Base-by-base conservation (phyloP, 495 filamentous ascomycete species). In the Copromyces sp. region DNA sequence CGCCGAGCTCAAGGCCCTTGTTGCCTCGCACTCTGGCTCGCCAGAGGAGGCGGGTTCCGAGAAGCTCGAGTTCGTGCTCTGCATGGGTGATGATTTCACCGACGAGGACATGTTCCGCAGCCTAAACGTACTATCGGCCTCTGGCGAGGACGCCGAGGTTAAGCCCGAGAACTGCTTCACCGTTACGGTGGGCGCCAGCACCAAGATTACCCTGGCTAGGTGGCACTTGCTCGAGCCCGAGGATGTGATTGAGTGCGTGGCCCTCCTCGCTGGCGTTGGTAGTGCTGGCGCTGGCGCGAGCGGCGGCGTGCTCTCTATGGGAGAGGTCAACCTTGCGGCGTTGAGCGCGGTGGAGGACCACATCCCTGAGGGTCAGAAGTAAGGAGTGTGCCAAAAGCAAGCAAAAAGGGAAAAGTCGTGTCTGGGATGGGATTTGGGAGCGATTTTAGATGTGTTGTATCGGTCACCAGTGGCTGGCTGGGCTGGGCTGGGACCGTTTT, bases 51-150 rank as follows among this genome's bases (percentile, higher is more conserved):
- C 44, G 47, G 9, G 20, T 70, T 20, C 73, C 44, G 83, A 84
- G 77, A 83, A 85, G 72, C 86, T 93, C 0, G 92, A 93, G 38
- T 97, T 98, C 75, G 89, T 95, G 37, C 82, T 98, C 45, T 99
- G 95, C 78, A 83, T 92, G 41, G 95, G 95, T 32, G 95, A 99
- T 80, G 95, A 99, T 76, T 95, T 94, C 73, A 98, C 95, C 12
- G 95, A 99, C 81, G 95, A 99, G 87, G 95, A 95, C 91, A 89
- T 84, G 88, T 89, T 89, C 87, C 89, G 89, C 61, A 88, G 90
- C 3, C 84, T 93, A 17, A 86, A 87, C 71, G 86, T 84, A 37
- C 86, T 87, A 37, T 82, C 80, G 38, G 78, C 73, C 3, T 74
- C 77, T 12, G n/a, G 47, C 3, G 79, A 79, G 6, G 80, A 84